These are phyloP conservation scores for Sordariomycetes sp. DNA, from an alignment of 2,329 filamentous ascomycete genomes.

Conservation along the genomic window DNA sequence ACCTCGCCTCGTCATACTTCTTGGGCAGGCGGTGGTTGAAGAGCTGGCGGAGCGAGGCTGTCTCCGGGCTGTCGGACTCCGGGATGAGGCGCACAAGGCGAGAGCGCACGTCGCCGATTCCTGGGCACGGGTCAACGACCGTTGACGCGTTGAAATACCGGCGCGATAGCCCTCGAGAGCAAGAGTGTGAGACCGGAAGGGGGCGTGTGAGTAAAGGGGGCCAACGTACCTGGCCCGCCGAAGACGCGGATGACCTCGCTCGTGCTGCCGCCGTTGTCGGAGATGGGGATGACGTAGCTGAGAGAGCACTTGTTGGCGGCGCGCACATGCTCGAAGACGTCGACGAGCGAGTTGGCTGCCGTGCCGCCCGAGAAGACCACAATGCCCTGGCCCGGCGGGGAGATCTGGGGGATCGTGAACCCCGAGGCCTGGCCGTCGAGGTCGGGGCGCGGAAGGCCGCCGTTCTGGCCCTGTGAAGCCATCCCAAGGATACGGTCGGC, in stretches of 20 bases:
- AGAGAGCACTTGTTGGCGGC: conserved; percentile 56
- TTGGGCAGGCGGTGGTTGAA: conserved; percentile 79
- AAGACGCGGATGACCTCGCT: conserved; percentile 91
- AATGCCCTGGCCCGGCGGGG: conserved; percentile 37
- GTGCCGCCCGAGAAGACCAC: conserved; percentile 88
- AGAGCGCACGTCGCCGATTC: conserved; percentile 36
- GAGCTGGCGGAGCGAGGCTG: conserved; percentile 64
- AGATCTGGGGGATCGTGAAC: background rate
- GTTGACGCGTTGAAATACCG: background rate
- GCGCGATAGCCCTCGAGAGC: background rate
- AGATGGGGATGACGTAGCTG: conserved; percentile 88
- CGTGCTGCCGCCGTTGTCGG: conserved; percentile 89
- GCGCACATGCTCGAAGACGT: conserved; percentile 66
- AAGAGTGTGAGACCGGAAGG: background rate
- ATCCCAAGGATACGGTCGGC: background rate
- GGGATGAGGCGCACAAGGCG: conserved; percentile 87
- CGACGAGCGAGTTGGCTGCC: conserved; percentile 88
- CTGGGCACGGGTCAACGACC: conserved; percentile 34
- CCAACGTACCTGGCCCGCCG: conserved; percentile 68
- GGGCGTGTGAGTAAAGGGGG: background rate
- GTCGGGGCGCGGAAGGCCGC: background rate
- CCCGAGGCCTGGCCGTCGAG: background rate
- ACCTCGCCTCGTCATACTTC: conserved; percentile 48
- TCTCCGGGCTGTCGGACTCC: conserved; percentile 47
- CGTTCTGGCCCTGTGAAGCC: background rate